Conservation (phyloP, 2,329 filamentous ascomycete genomes). For the Chaetothyriales sp. region DNA sequence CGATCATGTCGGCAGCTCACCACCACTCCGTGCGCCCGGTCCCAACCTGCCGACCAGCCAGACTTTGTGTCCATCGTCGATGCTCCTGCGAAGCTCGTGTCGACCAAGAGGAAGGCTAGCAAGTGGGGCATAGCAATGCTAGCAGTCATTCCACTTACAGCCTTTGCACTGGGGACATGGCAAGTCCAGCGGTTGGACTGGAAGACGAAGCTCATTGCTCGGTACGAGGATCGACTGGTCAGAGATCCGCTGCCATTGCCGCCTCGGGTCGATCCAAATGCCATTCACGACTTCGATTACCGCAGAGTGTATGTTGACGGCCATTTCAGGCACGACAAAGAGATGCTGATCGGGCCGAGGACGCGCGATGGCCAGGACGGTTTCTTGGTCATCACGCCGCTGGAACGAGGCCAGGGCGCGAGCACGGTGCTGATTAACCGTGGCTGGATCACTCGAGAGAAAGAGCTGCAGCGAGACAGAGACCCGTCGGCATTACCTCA, state of each 20-base stretch:
- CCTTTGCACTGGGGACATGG: constrained; percentile 84
- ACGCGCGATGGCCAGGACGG: constrained; percentile 81
- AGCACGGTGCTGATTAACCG: constrained; percentile 73
- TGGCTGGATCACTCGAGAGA: constrained; percentile 77
- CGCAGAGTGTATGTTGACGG: constrained; percentile 65
- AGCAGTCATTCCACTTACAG: constrained; percentile 78
- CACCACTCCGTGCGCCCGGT: background rate
- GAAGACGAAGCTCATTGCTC: constrained; percentile 86
- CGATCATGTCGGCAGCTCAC: background rate
- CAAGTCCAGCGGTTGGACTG: constrained; percentile 83
- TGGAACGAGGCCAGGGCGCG: constrained; percentile 50
- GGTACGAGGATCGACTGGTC: constrained; percentile 79
- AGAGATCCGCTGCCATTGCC: constrained; percentile 75
- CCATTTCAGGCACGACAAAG: constrained; percentile 65
- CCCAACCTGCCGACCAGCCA: constrained; percentile 48
- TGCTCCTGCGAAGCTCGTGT: constrained; percentile 65
- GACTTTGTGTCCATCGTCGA: constrained; percentile 76
- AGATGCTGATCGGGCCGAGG: constrained; percentile 90
- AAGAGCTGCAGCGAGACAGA: constrained; percentile 48
- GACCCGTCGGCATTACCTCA: constrained; percentile 46
- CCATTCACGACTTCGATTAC: constrained; percentile 81
- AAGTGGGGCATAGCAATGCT: constrained; percentile 12
- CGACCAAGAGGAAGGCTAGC: constrained; percentile 52
- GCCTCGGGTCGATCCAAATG: constrained; percentile 63
- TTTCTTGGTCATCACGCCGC: constrained; percentile 78